A percentile compares a stretch with the other conserved stretches of the same genome.
These are phyloP conservation scores for Orobanche coerulescens DNA, from an alignment of 257 asterid species.

Conservation along the genomic window DNA sequence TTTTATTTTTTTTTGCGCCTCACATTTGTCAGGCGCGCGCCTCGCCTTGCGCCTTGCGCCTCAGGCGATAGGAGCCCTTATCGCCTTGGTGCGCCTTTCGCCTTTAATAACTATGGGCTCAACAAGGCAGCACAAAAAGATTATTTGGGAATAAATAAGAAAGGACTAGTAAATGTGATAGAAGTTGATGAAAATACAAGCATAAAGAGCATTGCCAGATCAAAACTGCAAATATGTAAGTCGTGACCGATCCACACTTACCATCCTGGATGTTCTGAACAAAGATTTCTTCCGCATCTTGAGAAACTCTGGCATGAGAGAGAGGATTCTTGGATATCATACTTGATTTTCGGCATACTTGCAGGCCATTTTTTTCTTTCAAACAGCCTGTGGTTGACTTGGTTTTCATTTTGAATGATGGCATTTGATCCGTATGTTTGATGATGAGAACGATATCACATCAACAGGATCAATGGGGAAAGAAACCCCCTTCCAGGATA, in stretches of 20 bases:
- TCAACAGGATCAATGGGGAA: constrained; percentile 33
- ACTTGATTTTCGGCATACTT: constrained; percentile 60
- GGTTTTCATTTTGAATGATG: constrained; percentile 82
- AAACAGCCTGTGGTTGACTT: constrained; percentile 45
- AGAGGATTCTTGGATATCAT: constrained; percentile 65
- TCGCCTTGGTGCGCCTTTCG: no score
- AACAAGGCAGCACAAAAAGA: neutral
- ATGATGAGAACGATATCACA: constrained; percentile 31
- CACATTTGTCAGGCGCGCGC: no score
- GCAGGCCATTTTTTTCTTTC: constrained; percentile 63
- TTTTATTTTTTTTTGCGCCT: no score
- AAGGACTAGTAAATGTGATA: neutral
- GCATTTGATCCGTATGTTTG: constrained; percentile 55
- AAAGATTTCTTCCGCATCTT: constrained; percentile 35
- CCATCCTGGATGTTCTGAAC: constrained; percentile 44
- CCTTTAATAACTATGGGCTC: no score
- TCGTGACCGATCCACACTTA: constrained; percentile 25
- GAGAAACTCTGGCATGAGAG: constrained; percentile 44
- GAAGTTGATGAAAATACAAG: no score
- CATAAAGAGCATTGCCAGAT: neutral
- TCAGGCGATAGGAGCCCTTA: no score
- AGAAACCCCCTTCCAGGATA: constrained; percentile 27
- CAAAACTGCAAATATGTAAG: constrained; percentile 4
- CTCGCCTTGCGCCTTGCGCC: no score
- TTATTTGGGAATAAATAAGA: neutral